Conservation (phyloP, 2,329 filamentous ascomycete species). For the Pseudocercospora vitis region DNA sequence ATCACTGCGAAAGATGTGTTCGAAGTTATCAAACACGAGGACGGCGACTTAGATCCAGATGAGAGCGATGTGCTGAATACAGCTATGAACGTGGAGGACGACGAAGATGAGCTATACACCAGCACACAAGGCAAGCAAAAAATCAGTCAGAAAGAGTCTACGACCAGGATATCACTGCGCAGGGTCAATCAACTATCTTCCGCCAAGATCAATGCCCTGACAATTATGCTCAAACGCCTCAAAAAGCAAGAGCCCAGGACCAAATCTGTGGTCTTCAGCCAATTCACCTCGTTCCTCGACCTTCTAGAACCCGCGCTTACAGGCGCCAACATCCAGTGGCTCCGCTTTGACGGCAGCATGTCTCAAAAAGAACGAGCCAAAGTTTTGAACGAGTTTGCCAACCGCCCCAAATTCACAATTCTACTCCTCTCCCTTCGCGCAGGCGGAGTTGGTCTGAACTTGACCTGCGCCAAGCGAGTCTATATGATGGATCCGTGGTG, state of each 20-base stretch:
- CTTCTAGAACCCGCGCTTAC: slow-evolving; percentile 80
- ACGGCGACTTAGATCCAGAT: slow-evolving; percentile 36
- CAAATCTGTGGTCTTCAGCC: slow-evolving; percentile 87
- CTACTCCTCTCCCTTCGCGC: slow-evolving; percentile 82
- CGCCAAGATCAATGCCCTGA: slow-evolving; percentile 80
- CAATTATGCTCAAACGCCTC: slow-evolving; percentile 70
- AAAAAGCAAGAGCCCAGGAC: slow-evolving; percentile 65
- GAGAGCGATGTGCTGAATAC: slow-evolving; percentile 22
- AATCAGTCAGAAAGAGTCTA: slow-evolving; percentile 9
- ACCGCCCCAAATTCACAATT: slow-evolving; percentile 62
- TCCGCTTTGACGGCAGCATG: slow-evolving; percentile 93
- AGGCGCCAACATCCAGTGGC: slow-evolving; percentile 69
- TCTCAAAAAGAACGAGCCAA: slow-evolving; percentile 78
- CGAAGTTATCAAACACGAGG: slow-evolving; percentile 79
- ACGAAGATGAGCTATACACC: slow-evolving; percentile 41
- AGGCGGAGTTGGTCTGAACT: slow-evolving; percentile 88
- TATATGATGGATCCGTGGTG: slow-evolving; percentile 99
- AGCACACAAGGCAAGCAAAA: slow-evolving; percentile 36
- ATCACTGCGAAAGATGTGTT: slow-evolving; percentile 85
- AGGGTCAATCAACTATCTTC: slow-evolving; percentile 69
- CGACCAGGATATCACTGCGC: slow-evolving; percentile 57
- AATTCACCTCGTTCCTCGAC: slow-evolving; percentile 94
- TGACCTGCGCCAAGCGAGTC: slow-evolving; percentile 84
- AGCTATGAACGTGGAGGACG: slow-evolving; percentile 23
- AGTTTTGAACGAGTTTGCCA: slow-evolving; percentile 70